Conservation (phyloP, 2,329 filamentous ascomycete species). For the Geosmithia morbida region DNA sequence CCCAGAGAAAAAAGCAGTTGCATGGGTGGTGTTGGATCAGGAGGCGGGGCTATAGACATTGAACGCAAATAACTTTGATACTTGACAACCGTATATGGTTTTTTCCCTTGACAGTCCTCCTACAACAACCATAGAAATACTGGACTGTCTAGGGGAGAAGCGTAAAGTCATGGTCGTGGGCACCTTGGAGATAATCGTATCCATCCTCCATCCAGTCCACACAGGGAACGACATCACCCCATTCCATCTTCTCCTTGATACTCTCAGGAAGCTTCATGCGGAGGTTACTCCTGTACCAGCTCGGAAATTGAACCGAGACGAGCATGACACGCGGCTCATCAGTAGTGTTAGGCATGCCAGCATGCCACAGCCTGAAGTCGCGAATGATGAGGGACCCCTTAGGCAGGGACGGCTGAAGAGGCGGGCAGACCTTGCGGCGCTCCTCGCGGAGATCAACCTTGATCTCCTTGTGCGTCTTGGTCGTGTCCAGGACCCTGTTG, state of each 20-base stretch:
- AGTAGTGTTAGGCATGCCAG: slow-evolving; percentile 44
- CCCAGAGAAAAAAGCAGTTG: too few species aligned
- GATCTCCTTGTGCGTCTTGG: slow-evolving; percentile 34
- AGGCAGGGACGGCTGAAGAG: slow-evolving; percentile 32
- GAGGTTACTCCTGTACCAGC: slow-evolving; percentile 44
- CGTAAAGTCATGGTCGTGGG: neutral
- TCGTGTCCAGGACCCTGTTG: slow-evolving; percentile 26
- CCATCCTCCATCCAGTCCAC: neutral
- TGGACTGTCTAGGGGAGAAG: too few species aligned
- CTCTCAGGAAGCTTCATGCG: slow-evolving; percentile 25
- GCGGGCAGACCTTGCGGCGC: slow-evolving; percentile 21
- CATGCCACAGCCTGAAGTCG: slow-evolving; percentile 49
- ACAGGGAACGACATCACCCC: neutral
- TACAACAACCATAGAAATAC: too few species aligned
- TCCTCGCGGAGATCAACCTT: slow-evolving; percentile 29
- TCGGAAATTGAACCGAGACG: slow-evolving; percentile 43
- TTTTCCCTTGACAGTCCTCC: too few species aligned
- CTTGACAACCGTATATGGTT: too few species aligned
- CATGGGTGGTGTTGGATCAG: too few species aligned
- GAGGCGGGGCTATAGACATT: too few species aligned
- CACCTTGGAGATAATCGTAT: neutral
- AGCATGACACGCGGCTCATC: slow-evolving; percentile 39
- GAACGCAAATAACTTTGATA: too few species aligned
- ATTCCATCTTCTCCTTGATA: neutral
- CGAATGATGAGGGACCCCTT: slow-evolving; percentile 43